Evolutionary conservation across 2,329 filamentous ascomycete species (phyloP).

Genomic region (Onygena corvina): DNA sequence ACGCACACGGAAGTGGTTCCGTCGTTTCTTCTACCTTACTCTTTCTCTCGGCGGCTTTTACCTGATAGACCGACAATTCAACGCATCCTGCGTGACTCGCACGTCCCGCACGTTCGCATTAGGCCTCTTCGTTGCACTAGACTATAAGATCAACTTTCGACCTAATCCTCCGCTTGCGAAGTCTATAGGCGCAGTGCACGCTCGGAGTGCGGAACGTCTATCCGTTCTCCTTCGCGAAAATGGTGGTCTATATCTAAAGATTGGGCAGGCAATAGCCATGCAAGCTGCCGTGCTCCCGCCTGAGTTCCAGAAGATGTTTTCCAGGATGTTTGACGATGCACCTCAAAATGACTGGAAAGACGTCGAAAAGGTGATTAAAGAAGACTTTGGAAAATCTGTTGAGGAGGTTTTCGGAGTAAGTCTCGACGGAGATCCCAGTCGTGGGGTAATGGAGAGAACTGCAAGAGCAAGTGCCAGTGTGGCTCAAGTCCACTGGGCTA

Average conservation of each 20-base stretch:
- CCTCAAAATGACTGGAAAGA: constrained; percentile 83
- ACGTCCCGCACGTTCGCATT: constrained; percentile 69
- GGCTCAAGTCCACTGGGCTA: constrained; percentile 92
- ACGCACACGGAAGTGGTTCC: constrained; percentile 61
- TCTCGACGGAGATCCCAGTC: constrained; percentile 54
- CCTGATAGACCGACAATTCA: constrained; percentile 58
- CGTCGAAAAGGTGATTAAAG: constrained; percentile 68
- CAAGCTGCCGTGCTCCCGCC: constrained; percentile 87
- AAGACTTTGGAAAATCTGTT: constrained; percentile 74
- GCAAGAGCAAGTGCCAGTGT: constrained; percentile 73
- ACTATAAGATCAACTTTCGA: constrained; percentile 96
- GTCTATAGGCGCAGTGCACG: constrained; percentile 65
- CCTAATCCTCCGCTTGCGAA: constrained; percentile 62
- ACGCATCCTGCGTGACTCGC: constrained; percentile 66
- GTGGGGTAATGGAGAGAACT: constrained; percentile 57
- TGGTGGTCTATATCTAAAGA: constrained; percentile 91
- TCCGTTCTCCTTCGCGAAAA: constrained; percentile 73
- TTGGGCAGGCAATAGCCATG: constrained; percentile 97
- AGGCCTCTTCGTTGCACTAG: constrained; percentile 68
- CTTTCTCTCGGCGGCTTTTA: constrained; percentile 51
- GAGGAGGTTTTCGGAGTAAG: constrained; percentile 90
- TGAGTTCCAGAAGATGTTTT: constrained; percentile 93
- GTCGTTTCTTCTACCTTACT: constrained; percentile 54
- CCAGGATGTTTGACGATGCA: constrained; percentile 93
- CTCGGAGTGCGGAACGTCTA: constrained; percentile 68